Conservation (phyloP, 805 yeast species). For the Saccharomycopsis schoenii region DNA sequence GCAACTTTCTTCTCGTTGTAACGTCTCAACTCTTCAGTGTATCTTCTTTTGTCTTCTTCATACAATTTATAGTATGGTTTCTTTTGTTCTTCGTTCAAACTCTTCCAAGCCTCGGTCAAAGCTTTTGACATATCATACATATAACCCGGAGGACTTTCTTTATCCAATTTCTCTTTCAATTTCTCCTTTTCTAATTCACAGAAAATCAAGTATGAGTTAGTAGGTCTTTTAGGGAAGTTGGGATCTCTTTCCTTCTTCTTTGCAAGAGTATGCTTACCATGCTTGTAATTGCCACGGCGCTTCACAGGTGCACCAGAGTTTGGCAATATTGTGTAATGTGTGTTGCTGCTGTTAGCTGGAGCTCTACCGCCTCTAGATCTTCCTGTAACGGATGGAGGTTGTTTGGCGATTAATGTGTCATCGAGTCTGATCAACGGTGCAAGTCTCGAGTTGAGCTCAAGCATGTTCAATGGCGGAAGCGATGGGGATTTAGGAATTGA, state of each 20-base stretch:
- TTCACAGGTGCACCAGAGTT: not conserved
- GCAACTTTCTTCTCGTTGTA: slow-evolving; percentile 27
- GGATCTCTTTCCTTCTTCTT: slow-evolving; percentile 57
- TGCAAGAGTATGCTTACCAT: not conserved
- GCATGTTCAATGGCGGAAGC: not conserved
- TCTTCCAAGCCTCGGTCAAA: slow-evolving; percentile 81
- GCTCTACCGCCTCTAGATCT: not conserved
- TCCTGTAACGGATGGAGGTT: not conserved
- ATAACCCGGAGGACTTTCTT: slow-evolving; percentile 36
- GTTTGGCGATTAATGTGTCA: not conserved
- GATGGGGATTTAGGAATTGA: not conserved
- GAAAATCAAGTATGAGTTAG: slow-evolving; percentile 79
- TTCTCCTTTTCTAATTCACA: slow-evolving; percentile 81
- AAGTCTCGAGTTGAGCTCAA: not conserved
- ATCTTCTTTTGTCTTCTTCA: slow-evolving; percentile 70
- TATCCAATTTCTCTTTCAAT: slow-evolving; percentile 48
- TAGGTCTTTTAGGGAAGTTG: slow-evolving; percentile 77
- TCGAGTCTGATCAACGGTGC: not conserved
- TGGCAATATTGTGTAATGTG: slow-evolving; percentile 1
- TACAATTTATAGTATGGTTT: slow-evolving; percentile 66
- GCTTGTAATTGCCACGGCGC: slow-evolving; percentile 1
- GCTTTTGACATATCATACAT: slow-evolving; percentile 61
- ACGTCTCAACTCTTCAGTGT: slow-evolving; percentile 58
- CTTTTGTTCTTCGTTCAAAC: slow-evolving; percentile 54
- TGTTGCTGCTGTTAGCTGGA: not conserved